Evolutionary conservation across 2,329 filamentous ascomycete species (phyloP).

Genomic region (Mycosphaerella sp.): DNA sequence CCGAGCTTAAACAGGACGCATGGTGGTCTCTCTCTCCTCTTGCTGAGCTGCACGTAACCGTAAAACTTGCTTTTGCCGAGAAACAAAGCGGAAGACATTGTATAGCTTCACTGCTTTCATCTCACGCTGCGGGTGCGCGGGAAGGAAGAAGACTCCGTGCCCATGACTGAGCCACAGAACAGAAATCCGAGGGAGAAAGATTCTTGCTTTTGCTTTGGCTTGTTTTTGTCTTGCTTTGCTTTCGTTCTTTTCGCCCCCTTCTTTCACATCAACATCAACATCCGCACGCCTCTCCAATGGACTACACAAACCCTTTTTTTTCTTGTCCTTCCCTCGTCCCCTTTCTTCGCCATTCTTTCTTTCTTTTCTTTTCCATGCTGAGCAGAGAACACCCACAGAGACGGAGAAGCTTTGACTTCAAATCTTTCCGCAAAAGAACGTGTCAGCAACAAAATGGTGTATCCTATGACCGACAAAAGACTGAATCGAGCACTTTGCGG

Average conservation of each 20-base stretch:
- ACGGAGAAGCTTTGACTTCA: not conserved
- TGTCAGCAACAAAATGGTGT: slow-evolving; percentile 4
- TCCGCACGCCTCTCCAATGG: too few species aligned
- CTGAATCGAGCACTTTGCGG: not conserved
- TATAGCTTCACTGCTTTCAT: not conserved
- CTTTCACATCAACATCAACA: too few species aligned
- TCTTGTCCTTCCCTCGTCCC: too few species aligned
- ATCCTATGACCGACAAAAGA: slow-evolving; percentile 14
- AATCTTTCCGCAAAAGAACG: not conserved
- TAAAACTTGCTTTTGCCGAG: slow-evolving; percentile 5
- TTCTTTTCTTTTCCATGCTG: too few species aligned
- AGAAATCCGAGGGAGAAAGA: slow-evolving; percentile 26
- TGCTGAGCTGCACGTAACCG: slow-evolving; percentile 22
- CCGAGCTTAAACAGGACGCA: slow-evolving; percentile 22
- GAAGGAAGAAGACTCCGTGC: not conserved
- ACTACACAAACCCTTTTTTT: too few species aligned
- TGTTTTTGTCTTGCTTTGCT: not conserved
- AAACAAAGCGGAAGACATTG: not conserved
- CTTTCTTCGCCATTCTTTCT: too few species aligned
- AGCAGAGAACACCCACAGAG: too few species aligned
- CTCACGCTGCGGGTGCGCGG: slow-evolving; percentile 4
- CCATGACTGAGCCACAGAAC: slow-evolving; percentile 29
- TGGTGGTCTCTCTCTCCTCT: not conserved
- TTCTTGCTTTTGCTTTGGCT: slow-evolving; percentile 3
- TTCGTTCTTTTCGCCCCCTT: slow-evolving; percentile 4